A percentile compares a stretch with the other conserved stretches of the same genome.
Evolutionary conservation across 1,139 yeast genomes (phyloP).

Genomic region (Geotrichum histeridarum): DNA sequence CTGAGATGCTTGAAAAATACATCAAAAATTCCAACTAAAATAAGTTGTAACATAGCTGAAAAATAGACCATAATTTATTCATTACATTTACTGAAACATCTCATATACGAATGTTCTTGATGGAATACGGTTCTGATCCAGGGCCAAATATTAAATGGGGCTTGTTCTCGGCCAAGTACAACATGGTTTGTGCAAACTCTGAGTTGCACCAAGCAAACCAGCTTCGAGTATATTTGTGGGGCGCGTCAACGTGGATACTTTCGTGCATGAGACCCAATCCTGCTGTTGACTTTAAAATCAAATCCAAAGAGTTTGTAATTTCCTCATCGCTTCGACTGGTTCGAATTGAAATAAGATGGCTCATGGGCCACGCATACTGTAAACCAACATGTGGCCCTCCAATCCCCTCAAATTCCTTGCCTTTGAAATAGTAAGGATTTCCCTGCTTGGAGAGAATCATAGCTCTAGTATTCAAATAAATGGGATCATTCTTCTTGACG

Average conservation of each 20-base stretch:
- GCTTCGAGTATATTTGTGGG: constrained; percentile 50
- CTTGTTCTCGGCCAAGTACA: constrained; percentile 66
- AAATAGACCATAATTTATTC: constrained; percentile 2
- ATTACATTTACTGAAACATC: not conserved
- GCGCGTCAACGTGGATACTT: constrained; percentile 61
- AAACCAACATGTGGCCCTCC: constrained; percentile 92
- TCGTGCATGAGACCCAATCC: constrained; percentile 83
- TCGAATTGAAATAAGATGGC: constrained; percentile 64
- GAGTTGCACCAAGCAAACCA: constrained; percentile 97
- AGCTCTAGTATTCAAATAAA: constrained; percentile 72
- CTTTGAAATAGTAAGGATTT: constrained; percentile 71
- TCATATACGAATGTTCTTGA: not conserved
- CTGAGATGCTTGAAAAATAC: constrained; percentile 17
- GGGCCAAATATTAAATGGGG: constrained; percentile 63
- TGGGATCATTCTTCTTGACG: constrained; percentile 45
- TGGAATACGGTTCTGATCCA: constrained; percentile 7
- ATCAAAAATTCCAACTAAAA: constrained; percentile 14
- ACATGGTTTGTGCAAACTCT: constrained; percentile 79
- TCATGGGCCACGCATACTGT: constrained; percentile 86
- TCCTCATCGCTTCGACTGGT: constrained; percentile 71
- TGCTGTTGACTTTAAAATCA: constrained; percentile 60
- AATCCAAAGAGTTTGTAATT: constrained; percentile 47
- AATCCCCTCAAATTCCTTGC: constrained; percentile 61
- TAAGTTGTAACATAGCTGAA: not conserved
- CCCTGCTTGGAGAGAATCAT: constrained; percentile 68